A percentile compares a stretch with the other conserved stretches of the same genome.
Evolutionary conservation across 106 monocot species (phyloP).

Genomic region (Xerophyta viscosa): DNA sequence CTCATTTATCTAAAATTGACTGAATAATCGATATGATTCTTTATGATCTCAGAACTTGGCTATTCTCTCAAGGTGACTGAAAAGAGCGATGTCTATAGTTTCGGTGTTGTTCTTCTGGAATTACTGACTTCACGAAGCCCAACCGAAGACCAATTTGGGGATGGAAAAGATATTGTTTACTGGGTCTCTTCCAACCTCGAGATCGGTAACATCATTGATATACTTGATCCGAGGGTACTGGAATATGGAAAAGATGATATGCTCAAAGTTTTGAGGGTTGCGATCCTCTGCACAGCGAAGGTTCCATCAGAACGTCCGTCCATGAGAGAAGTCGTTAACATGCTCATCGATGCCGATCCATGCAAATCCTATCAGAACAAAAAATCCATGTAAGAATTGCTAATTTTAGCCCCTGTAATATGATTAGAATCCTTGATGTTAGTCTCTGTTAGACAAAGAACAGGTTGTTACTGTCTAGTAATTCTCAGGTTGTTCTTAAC

Average conservation of each 20-base stretch:
- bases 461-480: no score
- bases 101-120: conserved; percentile 77
- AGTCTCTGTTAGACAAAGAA: no score
- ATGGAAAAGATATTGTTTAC: conserved; percentile 73
- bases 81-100: conserved; percentile 89
- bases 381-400: neutral
- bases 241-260: conserved; percentile 25
- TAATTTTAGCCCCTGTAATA: neutral
- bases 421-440: neutral
- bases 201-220: conserved; percentile 9
- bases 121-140: conserved; percentile 54
- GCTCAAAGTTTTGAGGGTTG: conserved; percentile 65
- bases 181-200: conserved; percentile 54
- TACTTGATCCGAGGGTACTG: conserved; percentile 39
- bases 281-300: conserved; percentile 62
- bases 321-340: conserved; percentile 83
- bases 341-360: conserved; percentile 57
- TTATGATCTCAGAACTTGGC: conserved; percentile 46
- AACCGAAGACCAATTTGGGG: conserved; percentile 42
- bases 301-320: conserved; percentile 61
- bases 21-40: no score
- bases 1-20: no score
- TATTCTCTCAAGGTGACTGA: conserved; percentile 63
- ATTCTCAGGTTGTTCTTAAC: no score
- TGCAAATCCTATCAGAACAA: neutral